A percentile compares a stretch with the other conserved stretches of the same genome.
Evolutionary conservation across 371 early-diverging fungal species (phyloP).

Genomic region (Mortierella sp.): DNA sequence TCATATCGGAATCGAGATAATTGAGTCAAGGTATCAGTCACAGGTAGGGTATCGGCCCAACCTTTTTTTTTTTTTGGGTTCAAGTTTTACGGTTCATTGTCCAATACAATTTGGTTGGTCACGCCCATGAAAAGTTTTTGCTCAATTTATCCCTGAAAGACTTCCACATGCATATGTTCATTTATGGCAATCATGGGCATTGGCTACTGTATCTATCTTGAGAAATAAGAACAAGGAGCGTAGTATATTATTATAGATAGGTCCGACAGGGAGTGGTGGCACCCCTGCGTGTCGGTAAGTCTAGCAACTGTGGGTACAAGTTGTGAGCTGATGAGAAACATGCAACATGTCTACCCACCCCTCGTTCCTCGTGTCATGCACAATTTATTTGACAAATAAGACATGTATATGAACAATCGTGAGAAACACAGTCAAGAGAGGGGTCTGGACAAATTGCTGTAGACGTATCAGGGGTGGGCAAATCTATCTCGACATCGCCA

Average conservation of each 20-base stretch:
- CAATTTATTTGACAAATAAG: not conserved
- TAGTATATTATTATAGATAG: no score
- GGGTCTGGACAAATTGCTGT: not conserved
- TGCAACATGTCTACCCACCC: no score
- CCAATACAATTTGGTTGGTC: conserved; percentile 1
- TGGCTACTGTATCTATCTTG: no score
- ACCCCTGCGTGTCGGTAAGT: not conserved
- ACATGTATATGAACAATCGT: not conserved
- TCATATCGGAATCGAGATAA: not conserved
- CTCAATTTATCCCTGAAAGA: not conserved
- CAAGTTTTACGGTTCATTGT: not conserved
- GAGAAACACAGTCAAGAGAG: not conserved
- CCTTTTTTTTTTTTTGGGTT: conserved; percentile 1
- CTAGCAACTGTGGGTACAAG: no score
- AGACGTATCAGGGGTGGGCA: not conserved
- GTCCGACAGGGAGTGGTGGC: not conserved
- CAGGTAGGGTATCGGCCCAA: not conserved
- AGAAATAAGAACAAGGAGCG: no score
- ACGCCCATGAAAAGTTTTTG: not conserved
- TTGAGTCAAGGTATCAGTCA: not conserved
- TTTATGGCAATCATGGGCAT: not conserved
- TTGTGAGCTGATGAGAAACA: no score
- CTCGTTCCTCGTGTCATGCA: not conserved
- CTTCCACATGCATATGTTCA: not conserved
- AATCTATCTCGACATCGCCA: not conserved